phyloP scores from a whole-genome alignment of 495 filamentous ascomycete genomes.

The Aspergillus bridgeri region DNA sequence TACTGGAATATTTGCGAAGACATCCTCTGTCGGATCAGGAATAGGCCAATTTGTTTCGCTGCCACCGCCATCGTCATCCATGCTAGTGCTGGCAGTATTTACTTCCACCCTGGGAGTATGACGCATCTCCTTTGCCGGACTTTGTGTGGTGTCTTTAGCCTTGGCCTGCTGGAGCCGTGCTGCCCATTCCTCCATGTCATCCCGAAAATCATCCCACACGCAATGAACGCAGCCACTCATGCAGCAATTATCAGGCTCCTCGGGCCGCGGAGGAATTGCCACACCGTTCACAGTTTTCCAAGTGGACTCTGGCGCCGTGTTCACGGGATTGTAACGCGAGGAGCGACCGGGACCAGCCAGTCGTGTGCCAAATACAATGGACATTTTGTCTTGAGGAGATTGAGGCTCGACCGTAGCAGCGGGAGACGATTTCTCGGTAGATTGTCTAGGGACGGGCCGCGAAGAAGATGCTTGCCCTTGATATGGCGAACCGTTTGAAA shows the following conservation, averaged over 20 bases:
- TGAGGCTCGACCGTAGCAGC: conserved; percentile 22
- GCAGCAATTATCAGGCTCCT: conserved; percentile 97
- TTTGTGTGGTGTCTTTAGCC: conserved; percentile 20
- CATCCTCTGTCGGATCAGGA: conserved; percentile 37
- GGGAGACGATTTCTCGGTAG: conserved; percentile 26
- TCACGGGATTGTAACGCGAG: conserved; percentile 53
- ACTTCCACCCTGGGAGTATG: conserved; percentile 35
- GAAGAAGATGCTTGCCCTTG: conserved; percentile 21
- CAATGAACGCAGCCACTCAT: conserved; percentile 98
- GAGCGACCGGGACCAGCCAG: conserved; percentile 67
- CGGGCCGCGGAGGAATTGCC: conserved; percentile 73
- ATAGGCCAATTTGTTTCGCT: conserved; percentile 64
- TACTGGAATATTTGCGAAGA: conserved; percentile 82
- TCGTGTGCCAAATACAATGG: conserved; percentile 73
- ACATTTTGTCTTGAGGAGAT: conserved; percentile 51
- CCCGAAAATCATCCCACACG: conserved; percentile 88
- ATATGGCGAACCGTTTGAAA: conserved; percentile 30
- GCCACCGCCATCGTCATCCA: conserved; percentile 81
- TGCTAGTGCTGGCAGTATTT: conserved; percentile 47
- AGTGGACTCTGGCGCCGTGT: conserved; percentile 36
- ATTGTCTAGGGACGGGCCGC: conserved; percentile 16
- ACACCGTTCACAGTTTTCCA: conserved; percentile 71
- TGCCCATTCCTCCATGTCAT: conserved; percentile 89
- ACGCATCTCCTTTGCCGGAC: conserved; percentile 33
- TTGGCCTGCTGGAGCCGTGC: conserved; percentile 55